A percentile compares a stretch with the other conserved stretches of the same genome.
These are phyloP conservation scores for Grifola frondosa DNA, from an alignment of 1,284 basidiomycete species.

Conservation along the genomic window DNA sequence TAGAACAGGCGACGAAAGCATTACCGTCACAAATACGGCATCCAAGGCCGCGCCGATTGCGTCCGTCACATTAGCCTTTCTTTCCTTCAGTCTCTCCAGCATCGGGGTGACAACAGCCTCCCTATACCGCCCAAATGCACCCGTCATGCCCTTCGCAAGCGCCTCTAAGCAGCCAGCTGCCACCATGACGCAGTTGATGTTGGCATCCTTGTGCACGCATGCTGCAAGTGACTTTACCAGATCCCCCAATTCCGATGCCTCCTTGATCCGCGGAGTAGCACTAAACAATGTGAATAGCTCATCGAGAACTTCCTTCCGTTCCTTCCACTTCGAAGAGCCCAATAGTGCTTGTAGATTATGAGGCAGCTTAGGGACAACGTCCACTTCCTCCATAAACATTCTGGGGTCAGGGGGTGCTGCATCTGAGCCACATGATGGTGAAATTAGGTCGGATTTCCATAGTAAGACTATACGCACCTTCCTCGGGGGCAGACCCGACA, in stretches of 20 bases:
- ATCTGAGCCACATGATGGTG: constrained; percentile 2
- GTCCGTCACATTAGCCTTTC: constrained; percentile 90
- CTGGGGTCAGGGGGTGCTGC: constrained; percentile 71
- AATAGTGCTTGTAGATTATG: constrained; percentile 72
- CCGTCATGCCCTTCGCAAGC: constrained; percentile 81
- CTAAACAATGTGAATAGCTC: constrained; percentile 77
- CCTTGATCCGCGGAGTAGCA: constrained; percentile 76
- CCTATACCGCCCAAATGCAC: constrained; percentile 74
- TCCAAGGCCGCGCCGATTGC: constrained; percentile 87
- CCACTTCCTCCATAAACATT: constrained; percentile 80
- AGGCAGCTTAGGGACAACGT: constrained; percentile 77
- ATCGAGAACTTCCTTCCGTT: constrained; percentile 91
- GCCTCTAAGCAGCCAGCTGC: constrained; percentile 87
- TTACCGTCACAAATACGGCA: constrained; percentile 83
- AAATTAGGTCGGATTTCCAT: not conserved
- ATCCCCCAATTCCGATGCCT: constrained; percentile 72
- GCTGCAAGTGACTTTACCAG: constrained; percentile 76
- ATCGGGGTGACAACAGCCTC: constrained; percentile 77
- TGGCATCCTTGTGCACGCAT: constrained; percentile 88
- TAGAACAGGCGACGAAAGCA: constrained; percentile 14
- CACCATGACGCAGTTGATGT: constrained; percentile 93
- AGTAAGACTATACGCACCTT: constrained; percentile 27
- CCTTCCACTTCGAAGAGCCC: constrained; percentile 96
- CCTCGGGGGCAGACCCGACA: constrained; percentile 37
- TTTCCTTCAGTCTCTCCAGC: constrained; percentile 92